These are phyloP conservation scores for Cicer bijugum DNA, from an alignment of 306 rosid species.

Conservation along the genomic window DNA sequence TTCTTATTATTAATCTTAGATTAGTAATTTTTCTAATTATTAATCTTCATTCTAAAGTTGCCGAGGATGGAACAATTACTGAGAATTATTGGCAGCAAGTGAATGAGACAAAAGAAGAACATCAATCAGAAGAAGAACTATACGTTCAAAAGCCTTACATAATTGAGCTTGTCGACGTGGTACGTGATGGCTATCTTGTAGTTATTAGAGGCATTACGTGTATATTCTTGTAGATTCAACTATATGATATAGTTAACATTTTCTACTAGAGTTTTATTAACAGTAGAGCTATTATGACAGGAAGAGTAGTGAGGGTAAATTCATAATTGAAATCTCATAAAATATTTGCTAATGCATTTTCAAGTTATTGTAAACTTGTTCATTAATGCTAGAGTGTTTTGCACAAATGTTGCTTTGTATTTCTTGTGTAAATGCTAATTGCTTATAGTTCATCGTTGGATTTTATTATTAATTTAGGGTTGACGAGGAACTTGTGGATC, in stretches of 20 bases:
- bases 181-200: slow-evolving; percentile 90
- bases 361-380: no score
- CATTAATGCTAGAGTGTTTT: no score
- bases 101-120: slow-evolving; percentile 50
- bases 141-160: slow-evolving; percentile 66
- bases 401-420: no score
- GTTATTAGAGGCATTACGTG: slow-evolving; percentile 91
- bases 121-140: slow-evolving; percentile 33
- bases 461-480: no score
- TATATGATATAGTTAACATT: slow-evolving; percentile 1
- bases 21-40: no score
- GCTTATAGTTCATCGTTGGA: no score
- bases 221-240: not conserved
- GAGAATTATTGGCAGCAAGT: slow-evolving; percentile 85
- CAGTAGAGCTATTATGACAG: slow-evolving; percentile 76
- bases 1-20: no score
- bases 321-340: slow-evolving; percentile 48
- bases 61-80: slow-evolving; percentile 60
- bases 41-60: slow-evolving; percentile 42
- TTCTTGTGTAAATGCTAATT: no score
- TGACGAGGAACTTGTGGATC: no score
- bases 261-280: slow-evolving; percentile 16
- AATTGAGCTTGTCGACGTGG: slow-evolving; percentile 92
- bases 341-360: no score
- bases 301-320: slow-evolving; percentile 84